These are phyloP conservation scores for Cyberlindnera veronae DNA, from an alignment of 805 yeast genomes.

Conservation along the genomic window DNA sequence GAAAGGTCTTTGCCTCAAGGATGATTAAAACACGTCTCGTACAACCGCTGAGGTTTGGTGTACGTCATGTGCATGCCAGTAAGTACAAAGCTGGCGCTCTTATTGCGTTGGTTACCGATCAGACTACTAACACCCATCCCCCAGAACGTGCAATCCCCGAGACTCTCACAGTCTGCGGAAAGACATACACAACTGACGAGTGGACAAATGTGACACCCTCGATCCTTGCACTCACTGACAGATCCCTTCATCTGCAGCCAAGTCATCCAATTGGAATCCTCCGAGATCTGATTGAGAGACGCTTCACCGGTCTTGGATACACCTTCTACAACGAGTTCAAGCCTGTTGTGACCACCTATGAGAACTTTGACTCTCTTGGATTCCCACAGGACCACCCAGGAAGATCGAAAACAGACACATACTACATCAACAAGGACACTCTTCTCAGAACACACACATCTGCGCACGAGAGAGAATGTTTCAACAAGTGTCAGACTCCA, in stretches of 20 bases:
- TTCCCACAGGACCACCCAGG: slow-evolving; percentile 94
- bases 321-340: slow-evolving; percentile 76
- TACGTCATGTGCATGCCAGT: slow-evolving; percentile 14
- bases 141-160: slow-evolving; percentile 25
- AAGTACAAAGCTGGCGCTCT: no score
- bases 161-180: slow-evolving; percentile 42
- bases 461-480: slow-evolving; percentile 92
- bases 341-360: slow-evolving; percentile 77
- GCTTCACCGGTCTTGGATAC: slow-evolving; percentile 63
- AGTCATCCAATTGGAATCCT: slow-evolving; percentile 90
- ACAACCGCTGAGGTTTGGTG: neutral
- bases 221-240: slow-evolving; percentile 62
- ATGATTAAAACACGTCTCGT: slow-evolving; percentile 1
- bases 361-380: slow-evolving; percentile 90
- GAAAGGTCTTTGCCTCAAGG: neutral
- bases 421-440: slow-evolving; percentile 71
- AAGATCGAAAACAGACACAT: slow-evolving; percentile 87
- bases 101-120: no score
- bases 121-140: slow-evolving; percentile 2
- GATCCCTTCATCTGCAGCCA: slow-evolving; percentile 69
- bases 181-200: slow-evolving; percentile 56
- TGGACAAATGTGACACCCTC: slow-evolving; percentile 85
- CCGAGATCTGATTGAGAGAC: slow-evolving; percentile 64
- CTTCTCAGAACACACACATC: slow-evolving; percentile 92
- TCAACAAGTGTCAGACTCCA: slow-evolving; percentile 59